Percentiles rank a stretch among this genome's conserved stretches.
phyloP scores from a whole-genome alignment of 2,329 filamentous ascomycete species.

The Pseudogymnoascus sp. region DNA sequence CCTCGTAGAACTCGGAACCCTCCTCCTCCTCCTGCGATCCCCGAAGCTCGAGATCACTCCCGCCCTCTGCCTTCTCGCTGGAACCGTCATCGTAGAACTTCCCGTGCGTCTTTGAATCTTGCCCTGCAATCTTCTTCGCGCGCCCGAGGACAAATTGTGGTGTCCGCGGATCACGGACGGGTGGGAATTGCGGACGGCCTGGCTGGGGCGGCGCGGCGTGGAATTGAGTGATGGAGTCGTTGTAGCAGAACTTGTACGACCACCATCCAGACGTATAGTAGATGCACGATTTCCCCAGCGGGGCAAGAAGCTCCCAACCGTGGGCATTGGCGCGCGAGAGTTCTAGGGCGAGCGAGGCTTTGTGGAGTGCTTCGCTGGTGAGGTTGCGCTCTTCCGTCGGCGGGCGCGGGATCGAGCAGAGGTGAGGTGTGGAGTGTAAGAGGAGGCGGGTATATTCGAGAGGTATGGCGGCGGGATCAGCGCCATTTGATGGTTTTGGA shows the following conservation, averaged over 20 bases:
- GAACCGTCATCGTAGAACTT: conserved; percentile 22
- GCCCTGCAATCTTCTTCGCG: conserved; percentile 32
- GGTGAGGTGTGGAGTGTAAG: conserved; percentile 27
- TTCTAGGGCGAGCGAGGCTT: conserved; percentile 56
- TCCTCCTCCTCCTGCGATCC: conserved; percentile 20
- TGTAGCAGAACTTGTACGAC: conserved; percentile 70
- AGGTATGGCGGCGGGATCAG: not conserved
- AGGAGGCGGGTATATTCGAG: conserved; percentile 2
- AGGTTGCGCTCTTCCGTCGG: conserved; percentile 38
- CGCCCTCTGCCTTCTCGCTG: conserved; percentile 19
- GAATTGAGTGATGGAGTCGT: conserved; percentile 60
- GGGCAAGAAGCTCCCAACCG: conserved; percentile 59
- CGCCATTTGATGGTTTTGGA: not conserved
- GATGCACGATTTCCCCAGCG: conserved; percentile 60
- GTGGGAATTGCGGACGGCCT: conserved; percentile 54
- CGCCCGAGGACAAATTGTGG: conserved; percentile 56
- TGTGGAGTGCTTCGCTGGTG: conserved; percentile 41
- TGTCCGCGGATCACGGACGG: conserved; percentile 55
- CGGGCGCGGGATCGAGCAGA: conserved; percentile 59
- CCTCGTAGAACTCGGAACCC: conserved; percentile 11
- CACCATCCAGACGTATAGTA: conserved; percentile 69
- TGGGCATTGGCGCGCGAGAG: conserved; percentile 57
- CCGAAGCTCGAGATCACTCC: conserved; percentile 19
- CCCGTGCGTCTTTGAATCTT: conserved; percentile 14
- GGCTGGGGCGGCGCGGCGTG: conserved; percentile 57